Evolutionary conservation across 2,329 filamentous ascomycete genomes (phyloP).

Genomic region (Calonectria hawksworthii): DNA sequence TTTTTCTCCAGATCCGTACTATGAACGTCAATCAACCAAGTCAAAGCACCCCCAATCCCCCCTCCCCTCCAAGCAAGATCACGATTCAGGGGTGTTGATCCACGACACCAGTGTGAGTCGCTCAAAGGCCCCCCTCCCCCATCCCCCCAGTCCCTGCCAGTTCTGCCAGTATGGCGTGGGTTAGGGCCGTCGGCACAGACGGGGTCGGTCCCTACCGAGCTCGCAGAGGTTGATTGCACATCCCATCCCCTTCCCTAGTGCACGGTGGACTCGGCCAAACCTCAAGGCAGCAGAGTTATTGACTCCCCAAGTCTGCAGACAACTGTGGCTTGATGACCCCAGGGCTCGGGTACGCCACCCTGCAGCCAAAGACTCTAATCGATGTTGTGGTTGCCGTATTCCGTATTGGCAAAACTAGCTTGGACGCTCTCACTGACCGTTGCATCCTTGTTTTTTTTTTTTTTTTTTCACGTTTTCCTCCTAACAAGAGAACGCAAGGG

Average conservation of each 20-base stretch:
- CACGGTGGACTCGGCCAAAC: constrained; percentile 7
- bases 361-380: constrained; percentile 7
- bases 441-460: background rate
- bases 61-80: background rate
- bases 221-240: background rate
- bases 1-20: background rate
- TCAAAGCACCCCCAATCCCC: background rate
- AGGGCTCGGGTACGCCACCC: constrained; percentile 12
- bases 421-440: background rate
- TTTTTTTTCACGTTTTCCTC: background rate
- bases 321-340: constrained; percentile 9
- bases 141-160: background rate
- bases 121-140: too few relatives aligned
- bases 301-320: background rate
- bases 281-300: constrained; percentile 25
- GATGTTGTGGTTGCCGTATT: background rate
- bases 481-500: background rate
- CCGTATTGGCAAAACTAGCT: background rate
- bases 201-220: constrained; percentile 1
- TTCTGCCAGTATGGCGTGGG: background rate
- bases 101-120: constrained; percentile 22
- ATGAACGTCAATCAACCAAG: background rate
- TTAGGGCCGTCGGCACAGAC: background rate
- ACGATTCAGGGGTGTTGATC: constrained; percentile 23
- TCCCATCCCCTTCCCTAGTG: constrained; percentile 15